Base-by-base conservation (phyloP, 108 stramenopile species). In the Nitzschia sp. region DNA sequence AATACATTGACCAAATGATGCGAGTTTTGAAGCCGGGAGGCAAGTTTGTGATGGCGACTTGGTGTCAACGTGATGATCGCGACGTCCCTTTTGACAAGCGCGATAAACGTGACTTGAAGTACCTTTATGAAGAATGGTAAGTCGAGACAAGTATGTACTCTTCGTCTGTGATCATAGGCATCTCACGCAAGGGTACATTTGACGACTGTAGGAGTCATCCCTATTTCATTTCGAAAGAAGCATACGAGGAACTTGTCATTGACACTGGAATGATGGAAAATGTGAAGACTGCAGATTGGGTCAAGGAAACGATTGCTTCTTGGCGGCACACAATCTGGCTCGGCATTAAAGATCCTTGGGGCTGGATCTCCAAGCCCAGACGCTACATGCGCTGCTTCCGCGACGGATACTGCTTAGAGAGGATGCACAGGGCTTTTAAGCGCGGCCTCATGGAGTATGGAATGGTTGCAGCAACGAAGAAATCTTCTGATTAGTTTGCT, bases 361-460 rank as follows among this genome's bases (percentile, higher is more conserved):
- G 95, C 59, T 96, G 85, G 73, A 89, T 98, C 56, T 91, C 90
- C 77, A 93, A 93, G 60, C 95, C 95, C 1, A 82, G 79, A 46
- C 77, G 76, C 33, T 98, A 95, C 68, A 58, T 88, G 64, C 96
- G 97, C 70, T 91, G 87, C 54, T 61, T 94, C 18, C 77, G 96
- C 35, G 98, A 98, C 81, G 96, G 85, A 1, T 96, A 94, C 67
- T 96, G 95, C 65, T 75, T 98, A 64, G 96, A 97, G 78, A 85
- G 96, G 35, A 96, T 97, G 95, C 96, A 97, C 82, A 85, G 94
- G 53, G 96, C 96, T 5, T 98, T 98, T 75, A 76, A 93, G 49
- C 76, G 92, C n/a, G 96, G 96, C 13, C 82, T 98, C 53, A 97
- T 98, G 98, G 81, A 96, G 75, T 98, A 98, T 77, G 98, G 98